A percentile compares a stretch with the other conserved stretches of the same genome.
Evolutionary conservation across 371 early-diverging fungal genomes (phyloP).

Genomic region (Mortierella sp.): DNA sequence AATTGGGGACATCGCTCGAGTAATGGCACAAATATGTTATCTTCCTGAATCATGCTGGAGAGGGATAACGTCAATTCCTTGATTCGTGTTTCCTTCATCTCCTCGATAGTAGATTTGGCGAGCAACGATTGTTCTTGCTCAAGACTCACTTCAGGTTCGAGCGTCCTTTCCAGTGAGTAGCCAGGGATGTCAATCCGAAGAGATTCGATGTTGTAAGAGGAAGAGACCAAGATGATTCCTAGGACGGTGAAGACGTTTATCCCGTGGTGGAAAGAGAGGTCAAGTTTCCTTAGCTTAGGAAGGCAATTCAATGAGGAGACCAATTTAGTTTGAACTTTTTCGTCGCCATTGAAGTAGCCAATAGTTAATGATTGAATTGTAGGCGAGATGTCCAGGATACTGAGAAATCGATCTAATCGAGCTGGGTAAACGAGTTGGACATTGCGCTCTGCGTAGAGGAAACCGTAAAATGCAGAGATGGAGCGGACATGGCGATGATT

Average conservation of each 20-base stretch:
- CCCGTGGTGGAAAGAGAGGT: background rate
- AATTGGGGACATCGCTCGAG: background rate
- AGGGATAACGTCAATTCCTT: background rate
- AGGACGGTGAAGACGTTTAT: background rate
- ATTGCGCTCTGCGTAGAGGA: background rate
- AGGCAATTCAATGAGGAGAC: background rate
- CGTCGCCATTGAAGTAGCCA: background rate
- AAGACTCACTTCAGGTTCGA: background rate
- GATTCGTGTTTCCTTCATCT: background rate
- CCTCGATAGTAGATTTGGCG: background rate
- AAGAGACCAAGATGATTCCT: background rate
- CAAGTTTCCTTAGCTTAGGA: background rate
- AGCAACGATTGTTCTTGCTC: background rate
- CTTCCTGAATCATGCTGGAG: background rate
- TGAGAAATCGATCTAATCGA: background rate
- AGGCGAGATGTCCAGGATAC: background rate
- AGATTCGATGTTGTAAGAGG: background rate
- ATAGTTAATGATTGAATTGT: background rate
- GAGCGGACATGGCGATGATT: background rate
- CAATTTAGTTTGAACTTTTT: background rate
- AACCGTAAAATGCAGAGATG: background rate
- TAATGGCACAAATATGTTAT: background rate
- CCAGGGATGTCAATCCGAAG: background rate
- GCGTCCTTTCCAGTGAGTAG: too few species aligned
- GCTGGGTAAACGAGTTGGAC: background rate